Evolutionary conservation across 2,329 filamentous ascomycete genomes (phyloP), one percentile per base, ranked within the genome.

Genomic region (Diplodia seriata): DNA sequence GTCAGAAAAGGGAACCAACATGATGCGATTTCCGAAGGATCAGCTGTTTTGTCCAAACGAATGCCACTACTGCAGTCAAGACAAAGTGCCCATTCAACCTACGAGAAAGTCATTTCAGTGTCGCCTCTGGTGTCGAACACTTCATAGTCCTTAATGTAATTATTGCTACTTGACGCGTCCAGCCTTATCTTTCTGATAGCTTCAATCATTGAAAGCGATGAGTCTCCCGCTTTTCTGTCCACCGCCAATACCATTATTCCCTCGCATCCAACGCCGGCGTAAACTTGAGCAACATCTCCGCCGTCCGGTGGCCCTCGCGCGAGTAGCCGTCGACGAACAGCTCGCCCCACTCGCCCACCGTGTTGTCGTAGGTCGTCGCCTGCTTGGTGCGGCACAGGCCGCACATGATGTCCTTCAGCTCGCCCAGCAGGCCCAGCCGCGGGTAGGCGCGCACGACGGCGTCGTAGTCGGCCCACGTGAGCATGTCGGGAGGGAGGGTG

Each of bases 341-440:
- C 43, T 78, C 76, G 2, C 78, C 78, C 73, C 73, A 77, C 20
- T 76, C 72, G 1, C 75, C 75, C 0, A 78, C 76, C 8, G 74
- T 75, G 66, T 79, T 79, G 69, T 79, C 76, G 57, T 75, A 74
- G 1, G 77, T 83, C 2, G 79, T 78, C 29, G 71, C 68, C 1
- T 81, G 80, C 73, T 84, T 83, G 11, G 72, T 76, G 69, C 64
- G 68, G 67, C 80, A 82, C 4, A 83, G 73, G 70, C 77, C 75
- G 59, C 79, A 74, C 70, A 82, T 74, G 12, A 79, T 77, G 20
- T 77, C 72, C 63, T 79, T 80, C 36, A 81, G 18, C 23, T 57
- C 55, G 33, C 74, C 72, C 63, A 74, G 74, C 47, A 83, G 74
- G 31, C 74, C 73, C 6, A 74, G 66, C 23, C 75, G 74, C 9